Base-by-base conservation (phyloP, 140 eudicot genomes). In the Cichorium intybus region DNA sequence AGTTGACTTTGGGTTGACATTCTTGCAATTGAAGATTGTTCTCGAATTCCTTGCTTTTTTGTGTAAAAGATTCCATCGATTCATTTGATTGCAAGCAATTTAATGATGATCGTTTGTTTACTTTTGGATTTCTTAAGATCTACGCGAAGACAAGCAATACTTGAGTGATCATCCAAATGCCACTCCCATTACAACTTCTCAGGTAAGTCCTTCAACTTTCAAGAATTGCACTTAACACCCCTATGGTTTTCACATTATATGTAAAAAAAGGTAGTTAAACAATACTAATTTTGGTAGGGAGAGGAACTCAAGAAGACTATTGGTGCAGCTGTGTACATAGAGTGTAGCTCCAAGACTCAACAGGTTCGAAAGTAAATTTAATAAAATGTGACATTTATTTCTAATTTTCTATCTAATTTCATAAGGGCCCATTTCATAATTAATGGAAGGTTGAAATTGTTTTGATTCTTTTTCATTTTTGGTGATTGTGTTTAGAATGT, bases 271-370 rank as follows among this genome's bases (percentile, higher is more conserved):
- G 52, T 21, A 31, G 62, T 51, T 4, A 10, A 33, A 14, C 39
- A 23, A 66, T 14, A 51, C 26, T 21, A 31, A 50, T 14, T 27
- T 77, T 26, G 5, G 33, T 74, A 87, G 96, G 96, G 96, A 18
- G 96, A 88, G 33, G 96, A 88, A 65, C 78, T 88, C 35, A 82
- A 82, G 79, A 88, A 79, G 68, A 68, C 79, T 77, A 84, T 81
- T 24, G 96, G 96, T 45, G 96, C 96, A 34, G 93, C 80, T 43
- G 87, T 80, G 54, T 88, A 88, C 64, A 66, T 88, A 20, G 96
- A 88, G 35, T 88, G 96, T 69, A 88, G 96, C 54, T 81, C 96
- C 77, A 88, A 84, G 68, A 84, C 96, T 62, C 96, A 88, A 34
- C 93, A 76, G 93, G 96, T 87, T 74, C n/a, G 58, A 29, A 59